Evolutionary conservation across 2,329 filamentous ascomycete genomes (phyloP).

Genomic region (Aphanoascus verrucosus): DNA sequence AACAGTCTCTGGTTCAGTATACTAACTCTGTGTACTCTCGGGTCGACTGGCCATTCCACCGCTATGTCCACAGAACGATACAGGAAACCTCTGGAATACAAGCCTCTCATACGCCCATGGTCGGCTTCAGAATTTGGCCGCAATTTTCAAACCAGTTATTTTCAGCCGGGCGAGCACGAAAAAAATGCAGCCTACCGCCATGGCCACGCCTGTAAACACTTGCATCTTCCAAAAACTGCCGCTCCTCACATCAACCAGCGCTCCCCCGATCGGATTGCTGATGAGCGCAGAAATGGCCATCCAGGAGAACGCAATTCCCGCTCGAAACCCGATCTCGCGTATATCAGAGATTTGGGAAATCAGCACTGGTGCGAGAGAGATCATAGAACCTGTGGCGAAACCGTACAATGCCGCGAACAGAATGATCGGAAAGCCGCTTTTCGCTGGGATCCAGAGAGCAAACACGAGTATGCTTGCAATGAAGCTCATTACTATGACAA

Average conservation of each 20-base stretch:
- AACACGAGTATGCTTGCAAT: constrained; percentile 40
- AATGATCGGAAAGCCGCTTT: constrained; percentile 48
- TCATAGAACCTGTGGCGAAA: constrained; percentile 56
- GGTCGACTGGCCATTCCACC: too few relatives aligned
- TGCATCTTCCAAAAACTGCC: constrained; percentile 49
- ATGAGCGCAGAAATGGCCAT: constrained; percentile 55
- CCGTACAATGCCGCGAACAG: constrained; percentile 59
- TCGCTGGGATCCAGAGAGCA: constrained; percentile 46
- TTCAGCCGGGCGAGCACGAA: constrained; percentile 22
- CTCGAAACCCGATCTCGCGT: constrained; percentile 56
- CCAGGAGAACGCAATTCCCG: constrained; percentile 52
- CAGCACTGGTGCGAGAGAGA: constrained; percentile 52
- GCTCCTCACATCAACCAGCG: constrained; percentile 41
- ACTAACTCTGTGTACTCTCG: too few relatives aligned
- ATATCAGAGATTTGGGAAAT: constrained; percentile 62
- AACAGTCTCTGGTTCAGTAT: too few relatives aligned
- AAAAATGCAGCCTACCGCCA: constrained; percentile 34
- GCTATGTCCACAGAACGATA: too few relatives aligned
- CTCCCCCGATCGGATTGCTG: constrained; percentile 57
- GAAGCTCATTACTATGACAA: constrained; percentile 41
- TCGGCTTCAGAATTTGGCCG: too few relatives aligned
- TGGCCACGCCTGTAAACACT: constrained; percentile 53
- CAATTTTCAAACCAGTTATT: too few relatives aligned
- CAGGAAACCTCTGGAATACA: too few relatives aligned
- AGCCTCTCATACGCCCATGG: too few relatives aligned